phyloP scores from a whole-genome alignment of 371 early-diverging fungal genomes.

The Blakeslea trispora region DNA sequence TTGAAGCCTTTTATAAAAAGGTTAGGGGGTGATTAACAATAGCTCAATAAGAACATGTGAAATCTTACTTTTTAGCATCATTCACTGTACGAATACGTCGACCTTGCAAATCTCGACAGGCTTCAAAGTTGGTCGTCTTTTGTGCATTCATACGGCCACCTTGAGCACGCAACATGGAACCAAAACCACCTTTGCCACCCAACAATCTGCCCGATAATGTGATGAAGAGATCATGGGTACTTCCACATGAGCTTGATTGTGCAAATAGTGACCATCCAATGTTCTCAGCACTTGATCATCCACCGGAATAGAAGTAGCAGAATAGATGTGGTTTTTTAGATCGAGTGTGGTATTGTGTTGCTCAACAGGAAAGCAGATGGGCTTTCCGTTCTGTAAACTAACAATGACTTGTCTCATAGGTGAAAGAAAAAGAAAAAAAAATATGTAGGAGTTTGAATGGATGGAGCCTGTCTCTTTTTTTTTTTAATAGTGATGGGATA shows the following conservation, averaged over 20 bases:
- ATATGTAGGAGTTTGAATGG: not conserved
- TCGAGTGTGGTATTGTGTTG: conserved; percentile 16
- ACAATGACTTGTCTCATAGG: conserved; percentile 42
- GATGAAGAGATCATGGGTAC: not conserved
- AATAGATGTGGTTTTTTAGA: conserved; percentile 43
- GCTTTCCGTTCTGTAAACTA: conserved; percentile 26
- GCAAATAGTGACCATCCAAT: conserved; percentile 39
- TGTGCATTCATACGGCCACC: conserved; percentile 91
- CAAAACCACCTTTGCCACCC: conserved; percentile 97
- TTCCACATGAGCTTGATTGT: conserved; percentile 26
- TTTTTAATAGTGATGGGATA: too few species aligned
- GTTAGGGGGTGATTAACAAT: too few species aligned
- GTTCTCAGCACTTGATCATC: conserved; percentile 53
- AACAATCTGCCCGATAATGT: conserved; percentile 44
- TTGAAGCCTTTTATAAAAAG: conserved; percentile 77
- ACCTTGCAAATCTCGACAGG: conserved; percentile 93
- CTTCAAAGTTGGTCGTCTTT: conserved; percentile 91
- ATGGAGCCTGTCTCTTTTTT: too few species aligned
- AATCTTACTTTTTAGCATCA: conserved; percentile 79
- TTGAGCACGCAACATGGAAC: conserved; percentile 91
- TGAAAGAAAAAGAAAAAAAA: not conserved
- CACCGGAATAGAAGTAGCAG: conserved; percentile 41
- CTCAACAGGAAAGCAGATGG: conserved; percentile 27
- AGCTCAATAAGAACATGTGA: not conserved
- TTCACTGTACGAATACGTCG: conserved; percentile 87